Evolutionary conservation across 495 filamentous ascomycete genomes (phyloP), one percentile per base, ranked within the genome.

Genomic region (Tuber borchii): DNA sequence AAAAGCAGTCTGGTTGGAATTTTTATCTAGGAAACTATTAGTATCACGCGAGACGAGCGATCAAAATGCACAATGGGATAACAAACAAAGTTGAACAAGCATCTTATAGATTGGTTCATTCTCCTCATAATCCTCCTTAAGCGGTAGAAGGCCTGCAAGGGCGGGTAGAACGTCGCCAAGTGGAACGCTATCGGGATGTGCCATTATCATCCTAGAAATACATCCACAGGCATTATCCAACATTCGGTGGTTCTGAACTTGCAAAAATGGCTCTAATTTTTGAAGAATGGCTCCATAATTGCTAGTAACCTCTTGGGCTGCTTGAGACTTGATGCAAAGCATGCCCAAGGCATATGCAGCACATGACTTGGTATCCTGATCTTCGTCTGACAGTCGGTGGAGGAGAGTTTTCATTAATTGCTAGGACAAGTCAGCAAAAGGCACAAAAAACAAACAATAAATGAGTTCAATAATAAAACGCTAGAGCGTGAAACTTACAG

Each of bases 81-180:
- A 89, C 92, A 87, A 87, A 93, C 91, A 97, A 74, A 98, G 87
- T 83, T 91, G 89, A 83, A 93, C 90, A 81, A 99, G 89, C 89
- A 93, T 94, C 79, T 90, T 87, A 85, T 90, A 99, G 48, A 98
- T 89, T 17, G 95, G 93, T 76, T 92, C 91, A 86, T 99, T 98
- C 89, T 99, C 95, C 84, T 97, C 94, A 78, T 89, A 98, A 84
- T 99, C 95, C 80, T 97, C 94, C 85, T 92, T 93, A 80, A 98
- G 85, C 40, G 95, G 95, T 69, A 99, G 87, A 19, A 95, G 87
- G 73, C 87, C 87, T 31, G 95, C 88, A 65, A 99, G 87, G 4
- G 88, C 90, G 39, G 94, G 94, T 1, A 99, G 88, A 31, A 97
- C 92, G 17, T 97, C 90, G 74, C 87, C 84, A 74, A 93, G 86